Conservation (phyloP, 2,329 filamentous ascomycete genomes). For the Teratosphaeria pseudoeucalypti region DNA sequence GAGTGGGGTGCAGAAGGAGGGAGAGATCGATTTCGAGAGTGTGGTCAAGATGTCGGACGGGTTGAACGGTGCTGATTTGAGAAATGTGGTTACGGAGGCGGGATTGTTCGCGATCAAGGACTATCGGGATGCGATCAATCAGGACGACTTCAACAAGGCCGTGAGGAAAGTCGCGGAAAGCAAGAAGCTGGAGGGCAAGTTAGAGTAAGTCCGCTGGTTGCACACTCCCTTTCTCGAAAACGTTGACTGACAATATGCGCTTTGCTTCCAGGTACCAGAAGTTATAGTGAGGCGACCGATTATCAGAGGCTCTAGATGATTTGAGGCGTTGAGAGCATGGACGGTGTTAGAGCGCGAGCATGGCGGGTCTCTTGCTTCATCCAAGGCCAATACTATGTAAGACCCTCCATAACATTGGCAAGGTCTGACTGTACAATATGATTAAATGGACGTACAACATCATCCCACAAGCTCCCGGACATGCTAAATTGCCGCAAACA, state of each 20-base stretch:
- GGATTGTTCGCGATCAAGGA: slow-evolving; percentile 98
- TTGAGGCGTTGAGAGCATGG: background rate
- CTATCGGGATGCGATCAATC: slow-evolving; percentile 88
- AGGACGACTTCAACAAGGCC: slow-evolving; percentile 99
- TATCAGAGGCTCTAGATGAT: background rate
- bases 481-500: too few species aligned
- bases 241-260: background rate
- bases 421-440: background rate
- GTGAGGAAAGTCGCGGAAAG: slow-evolving; percentile 93
- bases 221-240: background rate
- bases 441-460: background rate
- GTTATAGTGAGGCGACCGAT: background rate
- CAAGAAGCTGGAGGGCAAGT: slow-evolving; percentile 92
- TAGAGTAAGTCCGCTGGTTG: slow-evolving; percentile 58
- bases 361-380: background rate
- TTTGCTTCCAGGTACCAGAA: background rate
- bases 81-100: slow-evolving; percentile 96
- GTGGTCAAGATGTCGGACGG: slow-evolving; percentile 99
- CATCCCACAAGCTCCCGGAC: too few species aligned
- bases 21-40: slow-evolving; percentile 96
- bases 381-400: background rate
- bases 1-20: slow-evolving; percentile 73
- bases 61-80: slow-evolving; percentile 90
- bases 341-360: background rate
- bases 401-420: background rate